Percentiles rank a stretch among this genome's conserved stretches.
Evolutionary conservation across 1,284 basidiomycete genomes (phyloP).

Genomic region (Coniferiporia sulphurascens): DNA sequence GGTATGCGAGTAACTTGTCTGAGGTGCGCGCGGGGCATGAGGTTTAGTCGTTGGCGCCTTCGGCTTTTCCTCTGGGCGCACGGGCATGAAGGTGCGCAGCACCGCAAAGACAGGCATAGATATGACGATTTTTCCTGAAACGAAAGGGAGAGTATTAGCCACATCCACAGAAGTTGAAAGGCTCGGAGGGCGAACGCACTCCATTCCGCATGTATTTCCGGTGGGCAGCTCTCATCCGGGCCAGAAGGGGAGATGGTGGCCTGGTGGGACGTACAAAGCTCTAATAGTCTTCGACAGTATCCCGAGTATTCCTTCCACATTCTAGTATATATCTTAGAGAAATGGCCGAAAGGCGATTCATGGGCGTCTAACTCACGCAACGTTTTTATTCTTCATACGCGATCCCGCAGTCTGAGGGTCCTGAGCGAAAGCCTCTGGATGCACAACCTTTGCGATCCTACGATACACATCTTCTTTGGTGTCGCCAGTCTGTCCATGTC

Average conservation of each 20-base stretch:
- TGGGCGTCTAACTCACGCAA: conserved; percentile 7
- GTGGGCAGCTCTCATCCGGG: conserved; percentile 9
- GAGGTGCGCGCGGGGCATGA: neutral
- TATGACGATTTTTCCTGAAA: conserved; percentile 12
- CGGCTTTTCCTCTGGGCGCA: conserved; percentile 15
- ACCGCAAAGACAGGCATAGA: conserved; percentile 15
- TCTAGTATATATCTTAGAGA: neutral
- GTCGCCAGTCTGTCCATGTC: conserved; percentile 5
- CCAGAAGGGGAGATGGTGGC: conserved; percentile 2
- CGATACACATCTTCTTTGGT: conserved; percentile 17
- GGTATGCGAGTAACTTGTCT: conserved; percentile 1
- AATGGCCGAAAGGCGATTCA: neutral
- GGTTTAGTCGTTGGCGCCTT: conserved; percentile 5
- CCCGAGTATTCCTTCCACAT: conserved; percentile 20
- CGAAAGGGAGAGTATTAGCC: neutral
- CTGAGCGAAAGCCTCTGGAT: conserved; percentile 13
- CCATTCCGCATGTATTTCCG: conserved; percentile 14
- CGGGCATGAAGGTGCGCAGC: conserved; percentile 14
- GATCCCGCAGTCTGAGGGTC: conserved; percentile 15
- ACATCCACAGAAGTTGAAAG: neutral
- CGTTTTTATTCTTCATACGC: conserved; percentile 17
- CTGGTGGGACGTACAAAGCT: conserved; percentile 10
- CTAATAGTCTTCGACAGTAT: conserved; percentile 15
- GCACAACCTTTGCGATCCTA: conserved; percentile 16
- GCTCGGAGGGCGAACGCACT: neutral